Evolutionary conservation across 2,329 filamentous ascomycete genomes (phyloP).

Genomic region (Bertia moriformis): DNA sequence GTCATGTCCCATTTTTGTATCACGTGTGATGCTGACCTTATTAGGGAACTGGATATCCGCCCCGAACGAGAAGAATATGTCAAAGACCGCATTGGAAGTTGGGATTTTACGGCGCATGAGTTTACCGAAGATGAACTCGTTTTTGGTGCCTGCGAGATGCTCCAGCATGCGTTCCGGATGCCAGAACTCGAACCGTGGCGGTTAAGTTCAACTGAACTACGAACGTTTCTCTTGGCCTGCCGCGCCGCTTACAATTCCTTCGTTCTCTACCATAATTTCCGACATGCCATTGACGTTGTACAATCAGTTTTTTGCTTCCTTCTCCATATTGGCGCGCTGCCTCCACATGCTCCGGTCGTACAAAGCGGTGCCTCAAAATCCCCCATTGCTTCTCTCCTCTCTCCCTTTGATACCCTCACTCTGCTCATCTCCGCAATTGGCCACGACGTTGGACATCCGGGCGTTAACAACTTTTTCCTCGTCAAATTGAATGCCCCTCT

Average conservation of each 20-base stretch:
- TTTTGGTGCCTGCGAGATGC: conserved; percentile 72
- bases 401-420: conserved; percentile 75
- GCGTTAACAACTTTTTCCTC: conserved; percentile 94
- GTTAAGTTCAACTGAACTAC: conserved; percentile 69
- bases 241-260: conserved; percentile 91
- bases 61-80: conserved; percentile 51
- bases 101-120: conserved; percentile 81
- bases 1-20: conserved; percentile 27
- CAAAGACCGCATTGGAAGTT: conserved; percentile 56
- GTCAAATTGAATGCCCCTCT: conserved; percentile 82
- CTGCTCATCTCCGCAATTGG: conserved; percentile 91
- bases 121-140: conserved; percentile 84
- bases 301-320: conserved; percentile 89
- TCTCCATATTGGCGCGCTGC: conserved; percentile 62
- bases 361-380: conserved; percentile 31
- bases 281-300: conserved; percentile 88
- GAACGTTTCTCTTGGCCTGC: conserved; percentile 74
- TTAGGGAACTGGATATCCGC: conserved; percentile 50
- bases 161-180: conserved; percentile 73
- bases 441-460: conserved; percentile 92
- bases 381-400: conserved; percentile 61
- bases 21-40: conserved; percentile 1
- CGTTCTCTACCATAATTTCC: conserved; percentile 95
- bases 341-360: conserved; percentile 32
- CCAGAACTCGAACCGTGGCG: conserved; percentile 70